These are phyloP conservation scores for Alternaria brassicicola DNA, from an alignment of 2,329 filamentous ascomycete species.

Conservation along the genomic window DNA sequence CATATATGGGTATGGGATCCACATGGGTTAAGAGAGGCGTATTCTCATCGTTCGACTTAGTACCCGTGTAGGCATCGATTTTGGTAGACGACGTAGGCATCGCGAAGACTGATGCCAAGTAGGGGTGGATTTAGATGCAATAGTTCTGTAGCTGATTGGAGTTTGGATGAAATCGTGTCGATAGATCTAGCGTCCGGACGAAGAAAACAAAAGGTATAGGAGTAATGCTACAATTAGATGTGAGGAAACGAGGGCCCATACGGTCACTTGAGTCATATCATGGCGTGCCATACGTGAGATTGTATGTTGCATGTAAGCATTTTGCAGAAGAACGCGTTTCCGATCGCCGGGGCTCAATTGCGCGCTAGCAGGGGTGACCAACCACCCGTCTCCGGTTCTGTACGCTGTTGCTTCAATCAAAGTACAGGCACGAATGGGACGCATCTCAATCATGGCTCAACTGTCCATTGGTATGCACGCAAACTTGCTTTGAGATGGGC, in stretches of 20 bases:
- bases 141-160: background rate
- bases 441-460: background rate
- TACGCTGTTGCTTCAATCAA: background rate
- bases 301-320: background rate
- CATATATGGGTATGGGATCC: constrained; percentile 22
- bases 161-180: background rate
- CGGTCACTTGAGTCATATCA: background rate
- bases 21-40: constrained; percentile 37
- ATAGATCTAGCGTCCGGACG: background rate
- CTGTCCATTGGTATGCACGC: background rate
- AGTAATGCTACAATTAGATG: background rate
- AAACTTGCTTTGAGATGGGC: background rate
- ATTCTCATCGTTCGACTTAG: constrained; percentile 28
- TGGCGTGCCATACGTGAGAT: background rate
- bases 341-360: background rate
- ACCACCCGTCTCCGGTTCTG: background rate
- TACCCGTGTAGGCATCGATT: background rate
- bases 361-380: constrained; percentile 10
- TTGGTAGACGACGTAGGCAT: constrained; percentile 8
- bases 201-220: background rate
- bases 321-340: constrained; percentile 4
- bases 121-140: background rate
- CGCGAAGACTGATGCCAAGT: background rate
- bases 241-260: background rate
- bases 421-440: background rate